phyloP scores from a whole-genome alignment of 2,329 filamentous ascomycete species.

The Aspergillus flavus region DNA sequence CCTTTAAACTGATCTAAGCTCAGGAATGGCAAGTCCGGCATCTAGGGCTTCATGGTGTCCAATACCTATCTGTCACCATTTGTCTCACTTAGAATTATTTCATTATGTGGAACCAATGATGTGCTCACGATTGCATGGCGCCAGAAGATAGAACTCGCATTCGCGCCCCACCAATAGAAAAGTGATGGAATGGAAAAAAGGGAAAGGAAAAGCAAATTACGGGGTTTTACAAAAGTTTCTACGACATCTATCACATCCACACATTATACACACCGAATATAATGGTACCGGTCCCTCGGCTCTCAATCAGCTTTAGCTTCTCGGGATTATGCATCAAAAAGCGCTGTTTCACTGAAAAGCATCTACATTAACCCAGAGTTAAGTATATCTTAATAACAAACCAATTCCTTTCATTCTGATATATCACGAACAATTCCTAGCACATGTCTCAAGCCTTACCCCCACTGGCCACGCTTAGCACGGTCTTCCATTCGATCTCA shows the following conservation, averaged over 20 bases:
- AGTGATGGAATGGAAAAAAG: not conserved
- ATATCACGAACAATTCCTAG: not conserved
- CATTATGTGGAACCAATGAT: not conserved
- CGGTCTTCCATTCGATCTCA: conserved; percentile 10
- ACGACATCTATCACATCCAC: not conserved
- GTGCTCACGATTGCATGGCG: not conserved
- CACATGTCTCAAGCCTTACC: not conserved
- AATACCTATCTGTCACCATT: not conserved
- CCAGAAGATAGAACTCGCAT: not conserved
- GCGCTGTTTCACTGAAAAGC: not conserved
- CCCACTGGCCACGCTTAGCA: conserved; percentile 5
- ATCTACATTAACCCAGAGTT: not conserved
- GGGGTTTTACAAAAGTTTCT: not conserved
- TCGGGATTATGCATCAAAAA: not conserved
- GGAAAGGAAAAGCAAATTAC: not conserved
- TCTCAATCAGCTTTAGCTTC: not conserved
- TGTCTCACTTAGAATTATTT: not conserved
- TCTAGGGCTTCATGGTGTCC: not conserved
- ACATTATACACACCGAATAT: not conserved
- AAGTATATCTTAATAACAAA: not conserved
- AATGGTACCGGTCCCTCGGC: not conserved
- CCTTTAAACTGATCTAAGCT: not conserved
- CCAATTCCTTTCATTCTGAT: not conserved
- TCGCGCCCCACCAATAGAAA: not conserved
- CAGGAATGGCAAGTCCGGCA: not conserved